A percentile compares a stretch with the other conserved stretches of the same genome.
These are phyloP conservation scores for Trichoderma semiorbis DNA, from an alignment of 2,329 filamentous ascomycete species.

Conservation along the genomic window DNA sequence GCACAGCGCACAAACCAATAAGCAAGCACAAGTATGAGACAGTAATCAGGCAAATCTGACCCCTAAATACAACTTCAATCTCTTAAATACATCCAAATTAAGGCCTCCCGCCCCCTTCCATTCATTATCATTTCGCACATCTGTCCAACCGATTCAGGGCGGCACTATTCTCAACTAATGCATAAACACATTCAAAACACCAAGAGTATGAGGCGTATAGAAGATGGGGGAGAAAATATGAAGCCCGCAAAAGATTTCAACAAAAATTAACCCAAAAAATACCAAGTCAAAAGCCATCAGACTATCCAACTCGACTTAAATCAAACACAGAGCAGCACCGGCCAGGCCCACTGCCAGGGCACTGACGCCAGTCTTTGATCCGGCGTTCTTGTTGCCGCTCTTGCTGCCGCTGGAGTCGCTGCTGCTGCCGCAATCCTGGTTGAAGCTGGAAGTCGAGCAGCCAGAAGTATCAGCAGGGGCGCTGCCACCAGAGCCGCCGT, in stretches of 20 bases:
- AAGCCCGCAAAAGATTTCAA: neutral
- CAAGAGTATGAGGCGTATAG: neutral
- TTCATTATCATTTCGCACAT: conserved; percentile 16
- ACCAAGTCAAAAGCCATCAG: neutral
- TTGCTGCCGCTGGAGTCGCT: conserved; percentile 31
- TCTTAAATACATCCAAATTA: neutral
- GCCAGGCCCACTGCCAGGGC: conserved; percentile 38
- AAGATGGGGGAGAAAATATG: neutral
- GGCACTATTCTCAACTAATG: neutral
- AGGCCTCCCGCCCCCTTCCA: neutral
- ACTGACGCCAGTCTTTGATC: conserved; percentile 34
- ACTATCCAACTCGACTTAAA: conserved; percentile 18
- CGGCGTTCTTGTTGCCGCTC: conserved; percentile 33
- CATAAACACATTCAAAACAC: conserved; percentile 8
- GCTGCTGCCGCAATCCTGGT: conserved; percentile 37
- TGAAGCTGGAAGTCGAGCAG: conserved; percentile 40
- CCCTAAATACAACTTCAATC: neutral
- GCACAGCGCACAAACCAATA: neutral
- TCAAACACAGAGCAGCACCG: conserved; percentile 34
- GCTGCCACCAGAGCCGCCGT: conserved; percentile 20
- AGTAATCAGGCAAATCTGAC: neutral
- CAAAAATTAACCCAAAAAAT: neutral
- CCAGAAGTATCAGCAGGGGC: conserved; percentile 26
- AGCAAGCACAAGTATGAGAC: neutral
- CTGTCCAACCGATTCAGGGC: neutral